A percentile compares a stretch with the other conserved stretches of the same genome.
phyloP scores from a whole-genome alignment of 352 stramenopile species.

The Phytophthora quininea region DNA sequence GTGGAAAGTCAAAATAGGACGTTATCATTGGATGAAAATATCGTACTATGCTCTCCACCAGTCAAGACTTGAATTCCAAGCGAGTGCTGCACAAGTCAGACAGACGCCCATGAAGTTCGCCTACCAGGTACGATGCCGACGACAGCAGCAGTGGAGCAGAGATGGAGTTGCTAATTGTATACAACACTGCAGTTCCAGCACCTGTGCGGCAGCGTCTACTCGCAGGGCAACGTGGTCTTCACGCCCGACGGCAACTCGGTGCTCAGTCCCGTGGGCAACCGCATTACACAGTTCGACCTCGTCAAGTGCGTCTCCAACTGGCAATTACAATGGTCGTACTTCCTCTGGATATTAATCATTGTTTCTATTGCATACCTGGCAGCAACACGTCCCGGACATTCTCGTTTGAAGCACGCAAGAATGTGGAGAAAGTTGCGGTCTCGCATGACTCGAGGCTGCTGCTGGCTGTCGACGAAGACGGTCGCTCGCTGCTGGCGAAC shows the following conservation, averaged over 20 bases:
- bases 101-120: constrained; percentile 81
- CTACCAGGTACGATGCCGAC: constrained; percentile 60
- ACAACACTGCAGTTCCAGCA: constrained; percentile 84
- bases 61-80: constrained; percentile 32
- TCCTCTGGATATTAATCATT: constrained; percentile 12
- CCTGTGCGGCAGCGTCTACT: constrained; percentile 94
- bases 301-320: constrained; percentile 74
- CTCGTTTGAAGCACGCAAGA: constrained; percentile 92
- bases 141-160: neutral
- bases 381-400: constrained; percentile 91
- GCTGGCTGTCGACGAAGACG: constrained; percentile 90
- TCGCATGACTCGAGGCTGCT: constrained; percentile 91
- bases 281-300: constrained; percentile 95
- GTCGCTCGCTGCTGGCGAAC: constrained; percentile 91
- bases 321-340: neutral
- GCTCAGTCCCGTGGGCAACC: constrained; percentile 93
- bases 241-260: constrained; percentile 93
- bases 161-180: neutral
- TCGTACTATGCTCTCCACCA: constrained; percentile 38
- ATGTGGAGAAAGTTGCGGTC: constrained; percentile 87
- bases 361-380: constrained; percentile 8
- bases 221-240: constrained; percentile 93
- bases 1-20: constrained; percentile 14
- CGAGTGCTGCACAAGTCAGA: neutral
- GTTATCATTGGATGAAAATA: constrained; percentile 41